These are phyloP conservation scores for Capronia americana DNA, from an alignment of 2,329 filamentous ascomycete genomes.

Conservation along the genomic window DNA sequence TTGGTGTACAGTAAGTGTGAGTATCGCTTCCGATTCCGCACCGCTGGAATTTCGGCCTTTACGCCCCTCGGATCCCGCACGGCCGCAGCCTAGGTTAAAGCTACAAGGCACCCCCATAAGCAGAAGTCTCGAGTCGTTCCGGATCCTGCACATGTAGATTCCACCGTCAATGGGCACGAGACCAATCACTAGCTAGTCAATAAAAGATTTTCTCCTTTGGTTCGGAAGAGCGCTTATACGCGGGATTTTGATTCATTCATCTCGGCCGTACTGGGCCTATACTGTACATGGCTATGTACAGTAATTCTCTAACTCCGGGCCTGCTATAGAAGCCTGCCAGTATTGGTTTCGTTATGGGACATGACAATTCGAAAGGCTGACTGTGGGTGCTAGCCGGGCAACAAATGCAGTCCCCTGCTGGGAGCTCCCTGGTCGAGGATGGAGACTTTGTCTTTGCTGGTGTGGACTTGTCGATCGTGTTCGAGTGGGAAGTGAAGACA, in stretches of 20 bases:
- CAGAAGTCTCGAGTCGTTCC: no score
- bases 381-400: constrained; percentile 12
- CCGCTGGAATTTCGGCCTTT: neutral
- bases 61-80: neutral
- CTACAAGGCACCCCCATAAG: no score
- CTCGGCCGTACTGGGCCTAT: no score
- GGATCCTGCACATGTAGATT: no score
- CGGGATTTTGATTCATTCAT: constrained; percentile 1
- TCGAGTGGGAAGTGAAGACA: constrained; percentile 21
- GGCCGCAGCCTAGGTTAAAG: neutral
- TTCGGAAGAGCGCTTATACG: constrained; percentile 7
- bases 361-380: neutral
- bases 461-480: constrained; percentile 31
- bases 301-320: no score
- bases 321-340: neutral
- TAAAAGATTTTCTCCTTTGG: constrained; percentile 4
- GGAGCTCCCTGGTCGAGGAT: constrained; percentile 21
- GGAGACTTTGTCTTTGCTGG: constrained; percentile 6
- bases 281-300: no score
- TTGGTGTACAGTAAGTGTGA: neutral
- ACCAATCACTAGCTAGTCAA: neutral
- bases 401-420: constrained; percentile 14
- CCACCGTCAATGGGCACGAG: neutral
- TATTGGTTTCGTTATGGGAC: neutral
- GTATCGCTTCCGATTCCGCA: constrained; percentile 14